phyloP scores from a whole-genome alignment of 75 land plant species.

The Picea glauca region DNA sequence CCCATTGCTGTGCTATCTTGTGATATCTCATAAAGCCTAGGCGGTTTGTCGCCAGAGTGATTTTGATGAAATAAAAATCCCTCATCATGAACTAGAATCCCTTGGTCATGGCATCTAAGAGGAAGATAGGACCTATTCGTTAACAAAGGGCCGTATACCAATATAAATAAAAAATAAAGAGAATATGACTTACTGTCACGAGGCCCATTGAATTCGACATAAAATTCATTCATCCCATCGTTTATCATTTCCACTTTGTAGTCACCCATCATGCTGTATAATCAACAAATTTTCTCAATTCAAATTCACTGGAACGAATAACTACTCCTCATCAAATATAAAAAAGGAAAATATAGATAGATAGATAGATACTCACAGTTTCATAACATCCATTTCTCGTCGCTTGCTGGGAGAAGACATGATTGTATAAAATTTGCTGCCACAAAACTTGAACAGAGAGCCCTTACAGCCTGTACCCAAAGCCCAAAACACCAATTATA shows the following conservation, averaged over 20 bases:
- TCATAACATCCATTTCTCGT: conserved; percentile 91
- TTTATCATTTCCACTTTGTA: conserved; percentile 87
- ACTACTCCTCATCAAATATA: background rate
- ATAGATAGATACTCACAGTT: conserved; percentile 43
- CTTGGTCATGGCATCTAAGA: too few relatives aligned
- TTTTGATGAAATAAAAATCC: too few relatives aligned
- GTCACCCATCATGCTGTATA: conserved; percentile 90
- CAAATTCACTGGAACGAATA: background rate
- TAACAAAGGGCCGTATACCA: background rate
- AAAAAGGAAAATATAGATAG: background rate
- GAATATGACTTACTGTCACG: conserved; percentile 55
- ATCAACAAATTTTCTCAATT: background rate
- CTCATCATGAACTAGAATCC: too few relatives aligned
- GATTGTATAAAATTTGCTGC: background rate
- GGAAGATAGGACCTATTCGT: too few relatives aligned
- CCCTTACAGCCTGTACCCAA: too few relatives aligned
- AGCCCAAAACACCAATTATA: too few relatives aligned
- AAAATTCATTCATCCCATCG: conserved; percentile 84
- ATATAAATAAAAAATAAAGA: background rate
- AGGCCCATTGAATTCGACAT: conserved; percentile 88
- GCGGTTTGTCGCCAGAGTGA: too few relatives aligned
- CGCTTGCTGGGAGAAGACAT: conserved; percentile 92
- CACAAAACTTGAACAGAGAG: too few relatives aligned
- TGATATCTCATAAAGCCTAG: too few relatives aligned
- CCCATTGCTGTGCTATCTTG: too few relatives aligned